Evolutionary conservation across 805 yeast genomes (phyloP).

Genomic region (Ogataea chonburiensis): DNA sequence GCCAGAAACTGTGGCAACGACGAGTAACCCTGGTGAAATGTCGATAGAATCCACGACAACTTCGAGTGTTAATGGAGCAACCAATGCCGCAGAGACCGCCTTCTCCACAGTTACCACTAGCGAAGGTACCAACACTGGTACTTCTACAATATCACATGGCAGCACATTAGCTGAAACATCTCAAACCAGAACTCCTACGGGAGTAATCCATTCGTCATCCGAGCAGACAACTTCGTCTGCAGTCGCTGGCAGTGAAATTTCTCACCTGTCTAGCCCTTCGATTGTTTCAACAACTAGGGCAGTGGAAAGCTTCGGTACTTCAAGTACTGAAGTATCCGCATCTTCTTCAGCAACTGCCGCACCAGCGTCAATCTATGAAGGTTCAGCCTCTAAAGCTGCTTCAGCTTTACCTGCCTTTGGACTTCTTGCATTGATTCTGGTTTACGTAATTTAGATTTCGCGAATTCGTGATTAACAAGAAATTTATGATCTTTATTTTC

Average conservation of each 20-base stretch:
- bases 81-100: too few relatives aligned
- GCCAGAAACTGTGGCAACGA: too few relatives aligned
- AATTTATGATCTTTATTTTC: too few relatives aligned
- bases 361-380: constrained; percentile 2
- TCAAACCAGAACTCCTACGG: not conserved
- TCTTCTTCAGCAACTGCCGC: constrained; percentile 1
- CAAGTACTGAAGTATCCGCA: too few relatives aligned
- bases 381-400: constrained; percentile 1
- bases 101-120: too few relatives aligned
- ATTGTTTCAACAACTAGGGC: not conserved
- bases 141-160: too few relatives aligned
- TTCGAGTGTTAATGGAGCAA: too few relatives aligned
- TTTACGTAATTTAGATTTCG: constrained; percentile 1
- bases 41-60: too few relatives aligned
- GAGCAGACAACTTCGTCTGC: constrained; percentile 7
- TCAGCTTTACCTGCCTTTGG: constrained; percentile 3
- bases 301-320: too few relatives aligned
- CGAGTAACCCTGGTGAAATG: too few relatives aligned
- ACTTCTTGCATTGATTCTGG: constrained; percentile 1
- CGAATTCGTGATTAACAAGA: constrained; percentile 1
- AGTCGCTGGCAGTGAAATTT: constrained; percentile 2
- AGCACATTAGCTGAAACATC: too few relatives aligned
- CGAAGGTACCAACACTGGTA: too few relatives aligned
- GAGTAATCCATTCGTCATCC: constrained; percentile 3
- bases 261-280: constrained; percentile 1